Base-by-base conservation (phyloP, 495 filamentous ascomycete genomes). In the Penicillium simplicissimum region DNA sequence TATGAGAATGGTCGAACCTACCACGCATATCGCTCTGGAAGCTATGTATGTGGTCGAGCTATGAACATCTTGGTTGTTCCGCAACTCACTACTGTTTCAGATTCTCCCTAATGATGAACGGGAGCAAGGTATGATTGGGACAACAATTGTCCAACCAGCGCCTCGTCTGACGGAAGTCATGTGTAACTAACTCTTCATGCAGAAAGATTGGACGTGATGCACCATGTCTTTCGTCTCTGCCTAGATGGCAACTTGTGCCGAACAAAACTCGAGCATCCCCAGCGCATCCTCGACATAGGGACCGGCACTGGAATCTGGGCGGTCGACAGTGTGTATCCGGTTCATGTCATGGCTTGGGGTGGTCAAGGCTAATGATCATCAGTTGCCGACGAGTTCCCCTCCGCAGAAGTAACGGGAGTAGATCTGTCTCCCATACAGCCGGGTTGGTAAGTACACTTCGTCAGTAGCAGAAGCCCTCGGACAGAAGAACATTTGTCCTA, bases 351-450 rank as follows among this genome's bases (percentile, higher is more conserved):
- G 4, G 8, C 25, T 7, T 1, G 31, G 19, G 7, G 25, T 2
- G 31, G 35, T 19, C 0, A 13, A 15, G 3, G 11, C 52, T 54
- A 34, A 54, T 21, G 2, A 10, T 15, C 13, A n/a, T 4, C 19
- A 67, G 65, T 64, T 2, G 65, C 61, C 21, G 65, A 67, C 34
- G 35, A 61, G 34, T 64, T 56, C 19, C 66, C 67, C 7, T 59
- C 58, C 1, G 62, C 65, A 14, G 37, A 69, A 51, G 66, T 81
- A 25, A 60, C 73, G 1, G 77, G 78, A 2, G 74, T 69, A 25
- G 84, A 87, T 60, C 76, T 84, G 4, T 82, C 79, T 42, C 78
- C 82, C 4, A 85, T 84, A 58, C 81, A 85, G 58, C 80, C 79
- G 13, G 59, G 64, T 36, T 81, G 71, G 59, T 77, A 65, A 38